Base-by-base conservation (phyloP, 106 monocot genomes). In the Apostasia shenzhenica region DNA sequence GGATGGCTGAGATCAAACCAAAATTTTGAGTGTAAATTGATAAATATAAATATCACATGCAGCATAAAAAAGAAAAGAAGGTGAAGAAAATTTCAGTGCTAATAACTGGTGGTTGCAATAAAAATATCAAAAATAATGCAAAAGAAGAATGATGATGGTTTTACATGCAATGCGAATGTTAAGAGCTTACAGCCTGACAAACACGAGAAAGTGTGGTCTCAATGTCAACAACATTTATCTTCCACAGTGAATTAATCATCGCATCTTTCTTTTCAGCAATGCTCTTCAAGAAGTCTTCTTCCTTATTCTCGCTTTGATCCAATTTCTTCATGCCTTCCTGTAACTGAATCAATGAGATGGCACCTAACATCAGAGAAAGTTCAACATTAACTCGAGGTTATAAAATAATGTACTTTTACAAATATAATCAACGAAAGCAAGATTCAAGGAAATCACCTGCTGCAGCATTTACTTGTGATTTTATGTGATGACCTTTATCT, bases 381-480 rank as follows among this genome's bases (percentile, higher is more conserved):
- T 14, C 13, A 14, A 55, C 1, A 38, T 54, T 57, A 57, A 26
- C 13, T 12, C 37, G 14, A 72, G 53, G 57, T 37, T 47, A 55
- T 37, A 54, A 42, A 49, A 49, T 8, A 49, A 10, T 51, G 6
- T 67, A 39, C 3, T 67, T 52, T 56, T 47, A 45, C 2, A 14
- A 55, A 56, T 37, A 6, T 62, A 4, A 8, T 61, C 41, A 13
- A 40, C 38, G 41, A 8, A 41, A 10, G 8, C 6, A 61, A 46
- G 6, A 74, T 10, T 55, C 1, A 51, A 26, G 7, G 14, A 44
- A 55, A 63, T 62, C 68, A 95, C 95, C 91, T 92, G 89, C 71
- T 76, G 91, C 95, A 48, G 95, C 95, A 78, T 79, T 84, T 63
- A 92, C 91, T 86, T 95, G 95, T 51, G 95, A 95, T 72, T 95